Percentiles rank a stretch among this genome's conserved stretches.
These are phyloP conservation scores for Scutellaria minor DNA, from an alignment of 257 asterid species.

Conservation along the genomic window DNA sequence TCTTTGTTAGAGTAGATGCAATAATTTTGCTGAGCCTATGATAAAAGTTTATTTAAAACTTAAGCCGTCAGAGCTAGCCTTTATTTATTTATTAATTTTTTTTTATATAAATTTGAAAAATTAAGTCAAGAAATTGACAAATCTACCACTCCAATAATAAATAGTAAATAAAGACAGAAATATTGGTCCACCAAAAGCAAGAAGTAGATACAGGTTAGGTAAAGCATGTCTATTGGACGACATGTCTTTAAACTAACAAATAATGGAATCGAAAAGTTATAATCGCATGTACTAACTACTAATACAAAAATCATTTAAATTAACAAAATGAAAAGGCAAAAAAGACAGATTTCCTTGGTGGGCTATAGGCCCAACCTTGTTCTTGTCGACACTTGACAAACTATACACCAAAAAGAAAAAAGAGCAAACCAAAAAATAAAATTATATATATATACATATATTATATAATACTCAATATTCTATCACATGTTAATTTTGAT, in stretches of 20 bases:
- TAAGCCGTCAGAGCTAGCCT: too few relatives aligned
- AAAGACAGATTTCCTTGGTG: conserved; percentile 26
- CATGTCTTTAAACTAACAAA: conserved; percentile 35
- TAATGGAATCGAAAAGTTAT: conserved; percentile 37
- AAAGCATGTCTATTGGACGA: conserved; percentile 57
- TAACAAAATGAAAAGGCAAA: neutral
- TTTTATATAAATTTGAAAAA: neutral
- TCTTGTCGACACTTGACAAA: conserved; percentile 28
- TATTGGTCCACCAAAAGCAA: conserved; percentile 34
- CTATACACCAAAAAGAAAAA: conserved; percentile 28
- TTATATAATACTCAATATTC: too few relatives aligned
- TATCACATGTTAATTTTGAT: too few relatives aligned
- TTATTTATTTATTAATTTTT: too few relatives aligned
- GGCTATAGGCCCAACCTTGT: conserved; percentile 27
- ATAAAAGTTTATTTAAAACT: neutral
- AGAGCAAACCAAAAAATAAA: neutral
- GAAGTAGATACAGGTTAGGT: conserved; percentile 53
- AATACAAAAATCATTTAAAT: neutral
- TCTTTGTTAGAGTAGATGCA: conserved; percentile 2
- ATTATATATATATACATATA: too few relatives aligned
- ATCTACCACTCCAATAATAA: neutral
- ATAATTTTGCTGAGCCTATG: conserved; percentile 24
- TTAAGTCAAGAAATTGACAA: neutral
- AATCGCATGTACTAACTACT: conserved; percentile 15
- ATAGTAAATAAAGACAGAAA: neutral